Evolutionary conservation across 208 protist species (phyloP), one percentile per base, ranked within the genome.

Genomic region (Balamuthia mandrillaris): DNA sequence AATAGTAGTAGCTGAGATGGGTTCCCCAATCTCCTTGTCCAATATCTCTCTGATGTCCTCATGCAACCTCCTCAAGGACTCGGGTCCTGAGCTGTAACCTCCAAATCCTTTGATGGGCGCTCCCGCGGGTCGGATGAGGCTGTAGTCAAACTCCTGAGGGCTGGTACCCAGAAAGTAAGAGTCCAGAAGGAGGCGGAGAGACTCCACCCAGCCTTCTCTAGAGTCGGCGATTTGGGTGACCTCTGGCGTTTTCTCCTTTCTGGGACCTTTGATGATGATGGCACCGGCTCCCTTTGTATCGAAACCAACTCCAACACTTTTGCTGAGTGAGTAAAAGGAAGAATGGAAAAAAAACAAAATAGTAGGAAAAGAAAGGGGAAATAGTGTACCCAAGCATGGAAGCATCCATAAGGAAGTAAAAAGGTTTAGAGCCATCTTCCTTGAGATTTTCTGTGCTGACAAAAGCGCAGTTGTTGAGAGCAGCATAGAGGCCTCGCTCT

Each of bases 301-400:
- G 72, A 96, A 96, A 4, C 94, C 94, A 18, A 95, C 91, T 24
- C 94, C 94, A 6, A 96, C 93, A n/a, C n/a, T n/a, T n/a, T n/a
- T n/a, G n/a, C n/a, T n/a, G n/a, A n/a, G n/a, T n/a, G n/a, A n/a
- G n/a, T n/a, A n/a, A n/a, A n/a, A n/a, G n/a, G 49, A 56, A n/a
- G n/a, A n/a, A 56, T 18, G 49, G n/a, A n/a, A 56, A 56, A 56
- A 56, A n/a, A n/a, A 24, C n/a, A 24, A 56, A n/a, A 56, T 29
- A 29, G 10, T 63, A 63, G 24, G 41, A 72, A 66, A 66, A 77
- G 9, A 5, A n/a, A n/a, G n/a, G n/a, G n/a, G n/a, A n/a, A 24
- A 51, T 24, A 33, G 16, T 39, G 45, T 65, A 87, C 81, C 92
- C 92, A 3, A 96, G 84, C 93, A 96, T 95, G 54, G 90, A 65